These are phyloP conservation scores for Geranium brycei DNA, from an alignment of 345 rosid species.

Conservation along the genomic window DNA sequence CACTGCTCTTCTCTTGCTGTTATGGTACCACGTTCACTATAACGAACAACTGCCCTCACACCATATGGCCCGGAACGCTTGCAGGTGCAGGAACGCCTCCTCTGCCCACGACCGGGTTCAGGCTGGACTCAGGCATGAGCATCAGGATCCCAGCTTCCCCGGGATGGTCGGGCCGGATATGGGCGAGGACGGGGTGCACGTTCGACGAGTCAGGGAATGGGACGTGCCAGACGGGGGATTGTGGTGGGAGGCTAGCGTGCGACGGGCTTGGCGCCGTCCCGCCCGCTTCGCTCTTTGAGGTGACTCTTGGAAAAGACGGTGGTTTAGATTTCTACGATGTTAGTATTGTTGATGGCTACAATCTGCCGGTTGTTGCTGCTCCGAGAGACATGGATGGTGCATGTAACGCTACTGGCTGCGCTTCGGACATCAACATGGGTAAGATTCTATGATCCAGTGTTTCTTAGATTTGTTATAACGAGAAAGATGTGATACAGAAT, in stretches of 20 bases:
- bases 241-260: constrained; percentile 71
- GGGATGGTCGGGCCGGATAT: constrained; percentile 86
- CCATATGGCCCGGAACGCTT: constrained; percentile 82
- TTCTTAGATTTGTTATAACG: background rate
- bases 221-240: constrained; percentile 64
- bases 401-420: constrained; percentile 76
- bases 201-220: constrained; percentile 53
- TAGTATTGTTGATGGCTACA: constrained; percentile 77
- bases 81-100: constrained; percentile 72
- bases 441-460: constrained; percentile 5
- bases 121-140: constrained; percentile 48
- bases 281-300: constrained; percentile 77
- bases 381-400: constrained; percentile 48
- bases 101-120: constrained; percentile 55
- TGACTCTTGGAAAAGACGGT: constrained; percentile 43
- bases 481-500: too few relatives aligned
- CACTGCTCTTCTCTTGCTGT: constrained; percentile 20
- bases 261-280: constrained; percentile 62
- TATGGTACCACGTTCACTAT: constrained; percentile 37
- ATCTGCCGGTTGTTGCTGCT: constrained; percentile 56
- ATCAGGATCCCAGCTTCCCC: constrained; percentile 37
- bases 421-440: constrained; percentile 54
- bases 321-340: constrained; percentile 66
- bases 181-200: constrained; percentile 83
- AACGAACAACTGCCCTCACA: constrained; percentile 54